Conservation (phyloP, 1,139 yeast genomes). For the Debaryomyces sp. region DNA sequence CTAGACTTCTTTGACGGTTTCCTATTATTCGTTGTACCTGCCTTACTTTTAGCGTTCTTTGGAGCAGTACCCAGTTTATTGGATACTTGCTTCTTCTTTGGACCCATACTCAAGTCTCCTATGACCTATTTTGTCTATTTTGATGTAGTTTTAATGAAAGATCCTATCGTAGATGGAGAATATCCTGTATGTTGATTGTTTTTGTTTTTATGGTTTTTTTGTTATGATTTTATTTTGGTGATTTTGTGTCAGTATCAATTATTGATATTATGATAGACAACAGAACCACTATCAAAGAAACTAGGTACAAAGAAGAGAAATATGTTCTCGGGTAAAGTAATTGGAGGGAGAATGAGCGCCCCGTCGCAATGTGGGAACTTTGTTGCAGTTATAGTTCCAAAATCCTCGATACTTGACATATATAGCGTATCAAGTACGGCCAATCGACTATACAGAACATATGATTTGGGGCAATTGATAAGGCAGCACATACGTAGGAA, state of each 20-base stretch:
- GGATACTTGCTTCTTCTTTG: slow-evolving; percentile 15
- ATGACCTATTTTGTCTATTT: not conserved
- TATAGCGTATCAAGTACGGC: not conserved
- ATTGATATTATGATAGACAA: not conserved
- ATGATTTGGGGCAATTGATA: slow-evolving; percentile 13
- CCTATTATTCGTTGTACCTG: slow-evolving; percentile 1
- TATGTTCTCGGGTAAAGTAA: not conserved
- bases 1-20: slow-evolving; percentile 4
- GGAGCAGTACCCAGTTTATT: slow-evolving; percentile 5
- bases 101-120: slow-evolving; percentile 13
- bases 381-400: not conserved
- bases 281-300: not conserved
- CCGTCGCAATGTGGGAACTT: slow-evolving; percentile 9
- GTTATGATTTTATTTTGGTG: slow-evolving; percentile 8
- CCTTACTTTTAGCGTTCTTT: slow-evolving; percentile 1
- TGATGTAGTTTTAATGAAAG: not conserved
- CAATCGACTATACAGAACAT: slow-evolving; percentile 9
- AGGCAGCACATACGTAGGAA: slow-evolving; percentile 3
- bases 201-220: slow-evolving; percentile 12
- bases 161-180: slow-evolving; percentile 3
- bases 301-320: not conserved
- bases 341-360: not conserved
- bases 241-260: slow-evolving; percentile 10
- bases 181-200: slow-evolving; percentile 18
- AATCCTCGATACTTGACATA: not conserved